phyloP scores from a whole-genome alignment of 345 rosid species.

The Citrus trifoliata region DNA sequence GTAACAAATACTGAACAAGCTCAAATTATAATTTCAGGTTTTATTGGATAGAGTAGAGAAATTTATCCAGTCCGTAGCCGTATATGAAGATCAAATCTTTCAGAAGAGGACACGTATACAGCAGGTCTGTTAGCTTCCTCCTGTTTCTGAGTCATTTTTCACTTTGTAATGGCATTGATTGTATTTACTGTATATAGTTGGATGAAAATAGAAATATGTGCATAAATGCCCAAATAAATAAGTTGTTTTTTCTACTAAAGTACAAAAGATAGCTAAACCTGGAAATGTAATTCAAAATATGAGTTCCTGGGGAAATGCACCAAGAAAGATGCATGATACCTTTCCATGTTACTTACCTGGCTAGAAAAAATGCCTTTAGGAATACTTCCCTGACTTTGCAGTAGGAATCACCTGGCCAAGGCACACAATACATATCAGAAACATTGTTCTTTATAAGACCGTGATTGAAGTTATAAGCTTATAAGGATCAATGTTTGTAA shows the following conservation, averaged over 20 bases:
- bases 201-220: background rate
- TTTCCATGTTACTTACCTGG: background rate
- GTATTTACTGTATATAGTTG: background rate
- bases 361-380: background rate
- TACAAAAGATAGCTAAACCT: background rate
- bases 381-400: background rate
- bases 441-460: background rate
- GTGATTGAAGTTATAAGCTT: background rate
- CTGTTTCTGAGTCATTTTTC: background rate
- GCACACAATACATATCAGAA: background rate
- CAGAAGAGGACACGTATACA: slow-evolving; percentile 93
- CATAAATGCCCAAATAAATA: background rate
- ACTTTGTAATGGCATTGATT: background rate
- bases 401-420: background rate
- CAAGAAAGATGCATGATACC: background rate
- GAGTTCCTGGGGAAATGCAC: background rate
- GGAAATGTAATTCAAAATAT: background rate
- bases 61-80: slow-evolving; percentile 83
- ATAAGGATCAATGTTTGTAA: too few relatives aligned
- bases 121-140: slow-evolving; percentile 44
- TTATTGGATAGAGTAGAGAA: slow-evolving; percentile 79
- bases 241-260: background rate
- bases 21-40: slow-evolving; percentile 42
- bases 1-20: background rate
- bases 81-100: slow-evolving; percentile 88